Evolutionary conservation across 192 early-diverging fungal species (phyloP), one percentile per base, ranked within the genome.

Genomic region (Cetraspora pellucida): DNA sequence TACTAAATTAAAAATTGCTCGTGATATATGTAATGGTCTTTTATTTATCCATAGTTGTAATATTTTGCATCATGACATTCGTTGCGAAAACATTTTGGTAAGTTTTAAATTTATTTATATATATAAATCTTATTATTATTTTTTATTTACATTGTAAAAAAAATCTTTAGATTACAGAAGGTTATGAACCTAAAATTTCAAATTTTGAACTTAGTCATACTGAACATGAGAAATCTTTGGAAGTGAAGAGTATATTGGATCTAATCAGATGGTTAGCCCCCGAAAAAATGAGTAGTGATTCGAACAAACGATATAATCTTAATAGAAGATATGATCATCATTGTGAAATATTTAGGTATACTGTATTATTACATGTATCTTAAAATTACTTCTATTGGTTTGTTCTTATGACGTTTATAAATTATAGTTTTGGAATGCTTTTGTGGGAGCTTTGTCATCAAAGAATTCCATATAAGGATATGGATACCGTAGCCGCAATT

Each of bases 281-380:
- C 11, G 68, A 70, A 30, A 70, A 70, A 50, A 3, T 70, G 16
- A 16, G 46, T 4, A 25, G 7, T 10, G 14, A 10, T 28, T 10
- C n/a, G 7, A 6, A 64, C 17, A 7, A 10, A 37, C 45, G 46
- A 5, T 70, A 70, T 50, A 50, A 13, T 25, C 37, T 37, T 37
- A 37, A 37, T 37, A 37, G 37, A 37, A 37, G 37, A 37, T 37
- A 37, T 37, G 37, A 37, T 7, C 47, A 50, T 25, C 17, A 70
- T 9, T 70, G 68, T 23, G 68, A 70, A 52, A 50, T 70, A 23
- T 70, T 28, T 50, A 70, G 68, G 45, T 70, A 70, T 5, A 59
- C n/a, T n/a, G n/a, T n/a, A n/a, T n/a, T 59, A 31, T 37, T 7
- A 1, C 37, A 2, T 21, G 16, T 27, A 21, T 59, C 2, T 37